These are phyloP conservation scores for Psilocybe cyanescens DNA, from an alignment of 768 basidiomycete species.

Conservation along the genomic window DNA sequence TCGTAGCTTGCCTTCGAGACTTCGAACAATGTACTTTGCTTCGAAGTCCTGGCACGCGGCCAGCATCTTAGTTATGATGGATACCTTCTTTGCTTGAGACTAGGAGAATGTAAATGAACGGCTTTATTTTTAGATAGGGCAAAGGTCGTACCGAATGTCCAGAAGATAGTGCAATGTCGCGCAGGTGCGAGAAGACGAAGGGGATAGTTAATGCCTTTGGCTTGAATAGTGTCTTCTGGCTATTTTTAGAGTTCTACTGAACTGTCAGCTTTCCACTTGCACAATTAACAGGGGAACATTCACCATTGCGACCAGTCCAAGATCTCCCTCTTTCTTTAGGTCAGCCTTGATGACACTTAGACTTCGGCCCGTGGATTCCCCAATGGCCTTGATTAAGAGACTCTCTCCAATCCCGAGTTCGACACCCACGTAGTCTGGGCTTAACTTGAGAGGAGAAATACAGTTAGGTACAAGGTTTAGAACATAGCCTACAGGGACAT, in stretches of 20 bases:
- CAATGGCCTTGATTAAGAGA: slow-evolving; percentile 92
- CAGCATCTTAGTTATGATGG: slow-evolving; percentile 91
- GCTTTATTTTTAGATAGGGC: slow-evolving; percentile 1
- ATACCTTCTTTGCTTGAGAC: slow-evolving; percentile 96
- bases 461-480: not conserved
- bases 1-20: slow-evolving; percentile 94
- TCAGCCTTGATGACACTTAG: slow-evolving; percentile 84
- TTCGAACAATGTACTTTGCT: slow-evolving; percentile 96
- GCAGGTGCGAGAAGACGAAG: slow-evolving; percentile 87
- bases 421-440: slow-evolving; percentile 93
- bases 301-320: slow-evolving; percentile 97
- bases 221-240: slow-evolving; percentile 93
- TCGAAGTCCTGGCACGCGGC: slow-evolving; percentile 91
- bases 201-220: slow-evolving; percentile 89
- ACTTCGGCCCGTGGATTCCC: slow-evolving; percentile 92
- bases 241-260: slow-evolving; percentile 86
- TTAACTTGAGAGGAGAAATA: slow-evolving; percentile 55
- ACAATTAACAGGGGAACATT: slow-evolving; percentile 20
- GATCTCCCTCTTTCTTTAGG: slow-evolving; percentile 92
- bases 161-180: slow-evolving; percentile 84
- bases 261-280: not conserved
- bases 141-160: slow-evolving; percentile 76
- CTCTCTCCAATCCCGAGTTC: slow-evolving; percentile 98
- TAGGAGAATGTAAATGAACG: slow-evolving; percentile 29
- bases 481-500: slow-evolving; percentile 26